Conservation (phyloP, 148 eudicot genomes). For the Beta vulgaris region DNA sequence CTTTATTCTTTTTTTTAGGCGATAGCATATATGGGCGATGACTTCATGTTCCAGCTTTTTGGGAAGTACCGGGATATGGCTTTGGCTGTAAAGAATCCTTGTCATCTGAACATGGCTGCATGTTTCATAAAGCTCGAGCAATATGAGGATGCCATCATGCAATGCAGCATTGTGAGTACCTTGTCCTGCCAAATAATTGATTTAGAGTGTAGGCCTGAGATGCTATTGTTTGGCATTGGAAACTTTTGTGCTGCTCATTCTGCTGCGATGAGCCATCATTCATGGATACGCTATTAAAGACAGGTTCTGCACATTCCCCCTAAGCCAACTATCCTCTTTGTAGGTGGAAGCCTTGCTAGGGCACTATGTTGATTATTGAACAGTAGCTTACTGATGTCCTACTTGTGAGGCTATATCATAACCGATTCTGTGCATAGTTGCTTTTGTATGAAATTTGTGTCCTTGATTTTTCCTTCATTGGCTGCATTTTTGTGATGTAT, state of each 20-base stretch:
- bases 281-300: no score
- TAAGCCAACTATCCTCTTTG: not conserved
- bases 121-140: conserved; percentile 83
- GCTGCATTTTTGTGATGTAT: no score
- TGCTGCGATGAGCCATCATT: no score
- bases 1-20: conserved; percentile 48
- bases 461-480: no score
- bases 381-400: no score
- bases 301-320: not conserved
- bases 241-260: no score
- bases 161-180: conserved; percentile 75
- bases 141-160: conserved; percentile 85
- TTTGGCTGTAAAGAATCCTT: conserved; percentile 92
- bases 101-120: conserved; percentile 96
- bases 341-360: not conserved
- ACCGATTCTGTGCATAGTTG: no score
- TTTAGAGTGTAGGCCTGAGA: no score
- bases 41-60: conserved; percentile 95
- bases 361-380: not conserved
- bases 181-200: not conserved
- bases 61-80: conserved; percentile 98
- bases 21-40: conserved; percentile 98
- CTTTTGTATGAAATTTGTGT: no score
- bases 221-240: no score
- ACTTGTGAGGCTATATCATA: not conserved